Conservation (phyloP, 129 eudicot genomes). For the Flaveria linearis region DNA sequence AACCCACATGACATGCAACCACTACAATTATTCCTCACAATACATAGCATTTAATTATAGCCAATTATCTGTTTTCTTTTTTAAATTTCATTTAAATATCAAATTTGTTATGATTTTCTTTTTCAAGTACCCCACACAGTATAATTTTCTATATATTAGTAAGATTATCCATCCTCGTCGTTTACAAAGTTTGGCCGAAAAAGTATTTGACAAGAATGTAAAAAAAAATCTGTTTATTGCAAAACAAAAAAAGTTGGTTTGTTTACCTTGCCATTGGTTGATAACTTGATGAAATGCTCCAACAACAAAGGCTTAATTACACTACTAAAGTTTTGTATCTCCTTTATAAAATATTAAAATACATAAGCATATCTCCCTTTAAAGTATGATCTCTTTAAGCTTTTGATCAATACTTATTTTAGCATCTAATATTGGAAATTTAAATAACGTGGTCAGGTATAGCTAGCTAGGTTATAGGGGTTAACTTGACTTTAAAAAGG, state of each 20-base stretch:
- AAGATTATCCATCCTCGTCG: too few relatives aligned
- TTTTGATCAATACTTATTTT: background rate
- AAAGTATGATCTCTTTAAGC: constrained; percentile 5
- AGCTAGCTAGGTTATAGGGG: constrained; percentile 3
- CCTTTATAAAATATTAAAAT: background rate
- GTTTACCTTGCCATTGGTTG: background rate
- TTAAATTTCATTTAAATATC: background rate
- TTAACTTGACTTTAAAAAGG: constrained; percentile 27
- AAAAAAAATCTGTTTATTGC: too few relatives aligned
- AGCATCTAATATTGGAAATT: background rate
- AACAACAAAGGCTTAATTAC: background rate
- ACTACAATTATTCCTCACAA: constrained; percentile 35
- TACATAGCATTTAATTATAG: constrained; percentile 4
- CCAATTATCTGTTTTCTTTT: background rate
- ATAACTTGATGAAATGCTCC: background rate
- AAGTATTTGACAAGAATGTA: too few relatives aligned
- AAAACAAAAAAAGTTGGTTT: background rate
- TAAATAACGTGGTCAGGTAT: constrained; percentile 25
- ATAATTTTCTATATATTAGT: too few relatives aligned
- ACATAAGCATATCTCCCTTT: background rate
- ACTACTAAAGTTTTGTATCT: background rate
- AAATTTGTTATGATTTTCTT: too few relatives aligned
- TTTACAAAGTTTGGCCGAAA: too few relatives aligned
- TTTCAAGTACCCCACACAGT: too few relatives aligned
- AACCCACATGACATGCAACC: constrained; percentile 46